Percentiles rank a stretch among this genome's conserved stretches.
Evolutionary conservation across 352 stramenopile genomes (phyloP).

Genomic region (Globisporangium canariense): DNA sequence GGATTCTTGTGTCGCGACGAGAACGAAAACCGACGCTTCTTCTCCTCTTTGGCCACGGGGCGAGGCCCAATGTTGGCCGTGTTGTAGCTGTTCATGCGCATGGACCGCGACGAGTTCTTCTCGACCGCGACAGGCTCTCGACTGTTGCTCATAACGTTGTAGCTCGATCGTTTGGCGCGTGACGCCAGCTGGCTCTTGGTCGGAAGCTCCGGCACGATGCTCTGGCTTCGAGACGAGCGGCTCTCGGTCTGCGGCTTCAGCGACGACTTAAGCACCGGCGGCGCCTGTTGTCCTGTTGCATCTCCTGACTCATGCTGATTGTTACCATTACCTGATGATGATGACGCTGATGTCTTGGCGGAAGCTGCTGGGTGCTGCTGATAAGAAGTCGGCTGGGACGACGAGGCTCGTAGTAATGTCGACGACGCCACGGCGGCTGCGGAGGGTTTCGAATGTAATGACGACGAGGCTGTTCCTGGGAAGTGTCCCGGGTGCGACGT

Average conservation of each 20-base stretch:
- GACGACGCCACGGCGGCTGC: not conserved
- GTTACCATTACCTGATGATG: not conserved
- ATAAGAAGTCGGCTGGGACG: not conserved
- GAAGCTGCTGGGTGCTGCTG: not conserved
- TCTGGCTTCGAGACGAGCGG: slow-evolving; percentile 15
- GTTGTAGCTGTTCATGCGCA: slow-evolving; percentile 17
- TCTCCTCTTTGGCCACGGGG: slow-evolving; percentile 22
- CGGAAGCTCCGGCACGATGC: slow-evolving; percentile 15
- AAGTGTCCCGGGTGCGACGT: slow-evolving; percentile 16
- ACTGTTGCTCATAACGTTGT: slow-evolving; percentile 9
- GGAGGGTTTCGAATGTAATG: not conserved
- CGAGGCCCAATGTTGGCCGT: not conserved
- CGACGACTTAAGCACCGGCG: slow-evolving; percentile 10
- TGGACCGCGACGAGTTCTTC: slow-evolving; percentile 1
- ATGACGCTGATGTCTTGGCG: not conserved
- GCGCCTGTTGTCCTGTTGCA: not conserved
- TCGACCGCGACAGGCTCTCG: not conserved
- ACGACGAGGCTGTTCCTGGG: not conserved
- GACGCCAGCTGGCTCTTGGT: slow-evolving; percentile 10
- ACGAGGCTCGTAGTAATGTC: slow-evolving; percentile 1
- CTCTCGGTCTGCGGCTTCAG: slow-evolving; percentile 2
- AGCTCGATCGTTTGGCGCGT: slow-evolving; percentile 9
- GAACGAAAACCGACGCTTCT: slow-evolving; percentile 43
- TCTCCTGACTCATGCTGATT: not conserved
- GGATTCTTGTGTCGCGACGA: slow-evolving; percentile 32